phyloP scores from a whole-genome alignment of 371 early-diverging fungal genomes.

The Apophysomyces variabilis region DNA sequence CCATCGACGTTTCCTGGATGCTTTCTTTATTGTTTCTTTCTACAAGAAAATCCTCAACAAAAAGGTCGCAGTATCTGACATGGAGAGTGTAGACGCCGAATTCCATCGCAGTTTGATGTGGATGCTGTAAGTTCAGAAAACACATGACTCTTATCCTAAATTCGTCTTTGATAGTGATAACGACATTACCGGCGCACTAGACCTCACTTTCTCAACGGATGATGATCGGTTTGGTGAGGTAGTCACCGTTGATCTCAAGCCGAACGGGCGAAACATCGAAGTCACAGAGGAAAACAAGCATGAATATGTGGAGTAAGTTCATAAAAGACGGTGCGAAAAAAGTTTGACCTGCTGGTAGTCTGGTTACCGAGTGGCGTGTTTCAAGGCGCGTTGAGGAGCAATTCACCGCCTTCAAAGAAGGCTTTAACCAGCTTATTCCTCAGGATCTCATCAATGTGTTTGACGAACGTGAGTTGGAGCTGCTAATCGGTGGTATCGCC shows the following conservation, averaged over 20 bases:
- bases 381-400: conserved; percentile 91
- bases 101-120: conserved; percentile 91
- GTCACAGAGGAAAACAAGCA: conserved; percentile 97
- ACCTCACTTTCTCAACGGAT: conserved; percentile 90
- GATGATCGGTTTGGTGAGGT: conserved; percentile 94
- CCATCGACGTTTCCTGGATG: conserved; percentile 96
- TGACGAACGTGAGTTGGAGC: conserved; percentile 97
- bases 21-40: conserved; percentile 94
- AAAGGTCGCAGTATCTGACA: conserved; percentile 85
- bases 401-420: conserved; percentile 90
- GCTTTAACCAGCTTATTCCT: conserved; percentile 96
- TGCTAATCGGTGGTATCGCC: conserved; percentile 97
- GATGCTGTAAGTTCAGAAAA: conserved; percentile 76
- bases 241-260: conserved; percentile 90
- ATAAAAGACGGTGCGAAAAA: background rate
- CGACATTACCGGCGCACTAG: conserved; percentile 86
- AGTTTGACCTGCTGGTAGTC: conserved; percentile 36
- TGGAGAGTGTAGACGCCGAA: conserved; percentile 97
- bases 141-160: background rate
- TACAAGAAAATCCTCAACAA: conserved; percentile 96
- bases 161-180: conserved; percentile 65
- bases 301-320: conserved; percentile 87
- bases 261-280: conserved; percentile 87
- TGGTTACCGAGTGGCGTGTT: conserved; percentile 87
- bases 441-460: conserved; percentile 93